Evolutionary conservation across 495 filamentous ascomycete genomes (phyloP).

Genomic region (Parmelia sp.): DNA sequence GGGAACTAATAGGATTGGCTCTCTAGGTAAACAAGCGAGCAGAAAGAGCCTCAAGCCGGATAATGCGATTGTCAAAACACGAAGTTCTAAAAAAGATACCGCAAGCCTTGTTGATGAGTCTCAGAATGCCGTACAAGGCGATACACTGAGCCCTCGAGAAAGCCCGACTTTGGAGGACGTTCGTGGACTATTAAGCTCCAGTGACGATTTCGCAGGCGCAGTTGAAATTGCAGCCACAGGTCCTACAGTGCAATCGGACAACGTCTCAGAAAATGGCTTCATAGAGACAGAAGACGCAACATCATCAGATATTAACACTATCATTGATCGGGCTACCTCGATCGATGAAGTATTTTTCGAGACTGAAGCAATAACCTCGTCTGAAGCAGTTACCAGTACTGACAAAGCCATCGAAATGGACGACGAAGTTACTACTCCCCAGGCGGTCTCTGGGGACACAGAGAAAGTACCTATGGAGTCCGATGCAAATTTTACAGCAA

Average conservation of each 20-base stretch:
- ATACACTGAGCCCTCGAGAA: constrained; percentile 4
- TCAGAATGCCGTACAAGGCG: constrained; percentile 4
- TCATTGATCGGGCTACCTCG: neutral
- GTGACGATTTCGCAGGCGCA: neutral
- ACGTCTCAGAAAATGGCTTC: neutral
- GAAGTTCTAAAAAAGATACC: neutral
- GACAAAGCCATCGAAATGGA: neutral
- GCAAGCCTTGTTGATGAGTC: too few relatives aligned
- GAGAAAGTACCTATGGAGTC: neutral
- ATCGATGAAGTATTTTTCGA: neutral
- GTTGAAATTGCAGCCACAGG: neutral
- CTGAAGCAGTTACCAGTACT: neutral
- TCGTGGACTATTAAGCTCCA: neutral
- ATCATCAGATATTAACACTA: neutral
- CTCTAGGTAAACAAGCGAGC: constrained; percentile 35
- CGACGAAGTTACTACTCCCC: neutral
- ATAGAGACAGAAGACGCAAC: neutral
- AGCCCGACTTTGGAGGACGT: constrained; percentile 12
- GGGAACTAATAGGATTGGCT: constrained; percentile 9
- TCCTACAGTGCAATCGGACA: neutral
- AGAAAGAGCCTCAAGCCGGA: constrained; percentile 17
- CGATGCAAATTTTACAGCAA: neutral
- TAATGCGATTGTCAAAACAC: neutral
- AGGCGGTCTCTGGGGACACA: neutral
- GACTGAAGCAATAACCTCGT: neutral